Percentiles rank a stretch among this genome's conserved stretches.
Conservation (phyloP, 2,329 filamentous ascomycete genomes). For the Hansfordia pulvinata region DNA sequence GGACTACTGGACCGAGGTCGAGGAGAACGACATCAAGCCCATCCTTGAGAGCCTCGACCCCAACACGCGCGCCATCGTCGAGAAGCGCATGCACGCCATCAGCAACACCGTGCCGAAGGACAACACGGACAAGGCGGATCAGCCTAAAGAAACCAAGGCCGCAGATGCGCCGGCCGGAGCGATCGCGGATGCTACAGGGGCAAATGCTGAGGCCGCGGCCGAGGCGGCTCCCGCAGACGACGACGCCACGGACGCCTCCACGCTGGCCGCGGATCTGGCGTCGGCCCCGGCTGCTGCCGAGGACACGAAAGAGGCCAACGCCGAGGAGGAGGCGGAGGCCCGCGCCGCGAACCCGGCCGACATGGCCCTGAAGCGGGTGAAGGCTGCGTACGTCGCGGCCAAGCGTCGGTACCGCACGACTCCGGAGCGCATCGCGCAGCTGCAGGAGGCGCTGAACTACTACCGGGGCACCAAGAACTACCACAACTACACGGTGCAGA, state of each 20-base stretch:
- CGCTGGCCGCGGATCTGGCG: slow-evolving; percentile 1
- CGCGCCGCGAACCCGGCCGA: slow-evolving; percentile 40
- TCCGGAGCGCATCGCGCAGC: slow-evolving; percentile 52
- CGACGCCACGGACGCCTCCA: slow-evolving; percentile 6
- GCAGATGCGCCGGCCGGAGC: slow-evolving; percentile 7
- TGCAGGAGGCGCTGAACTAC: slow-evolving; percentile 60
- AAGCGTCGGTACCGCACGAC: slow-evolving; percentile 79
- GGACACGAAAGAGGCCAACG: slow-evolving; percentile 5
- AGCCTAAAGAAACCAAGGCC: slow-evolving; percentile 7
- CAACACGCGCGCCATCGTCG: slow-evolving; percentile 46
- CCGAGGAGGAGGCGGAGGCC: slow-evolving; percentile 22
- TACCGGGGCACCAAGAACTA: slow-evolving; percentile 84
- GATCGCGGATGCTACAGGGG: slow-evolving; percentile 3
- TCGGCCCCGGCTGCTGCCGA: slow-evolving; percentile 4
- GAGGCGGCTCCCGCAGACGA: slow-evolving; percentile 6
- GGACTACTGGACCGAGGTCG: slow-evolving; percentile 70
- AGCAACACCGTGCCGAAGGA: slow-evolving; percentile 9
- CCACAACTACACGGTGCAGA: slow-evolving; percentile 96
- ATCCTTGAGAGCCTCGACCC: slow-evolving; percentile 49
- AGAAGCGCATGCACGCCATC: slow-evolving; percentile 42
- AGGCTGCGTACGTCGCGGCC: slow-evolving; percentile 66
- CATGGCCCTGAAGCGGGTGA: slow-evolving; percentile 57
- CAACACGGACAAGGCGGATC: slow-evolving; percentile 5
- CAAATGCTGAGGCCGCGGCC: slow-evolving; percentile 6
- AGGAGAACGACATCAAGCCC: slow-evolving; percentile 68